Evolutionary conservation across 257 asterid species (phyloP).

Genomic region (Schizonepeta tenuifolia): DNA sequence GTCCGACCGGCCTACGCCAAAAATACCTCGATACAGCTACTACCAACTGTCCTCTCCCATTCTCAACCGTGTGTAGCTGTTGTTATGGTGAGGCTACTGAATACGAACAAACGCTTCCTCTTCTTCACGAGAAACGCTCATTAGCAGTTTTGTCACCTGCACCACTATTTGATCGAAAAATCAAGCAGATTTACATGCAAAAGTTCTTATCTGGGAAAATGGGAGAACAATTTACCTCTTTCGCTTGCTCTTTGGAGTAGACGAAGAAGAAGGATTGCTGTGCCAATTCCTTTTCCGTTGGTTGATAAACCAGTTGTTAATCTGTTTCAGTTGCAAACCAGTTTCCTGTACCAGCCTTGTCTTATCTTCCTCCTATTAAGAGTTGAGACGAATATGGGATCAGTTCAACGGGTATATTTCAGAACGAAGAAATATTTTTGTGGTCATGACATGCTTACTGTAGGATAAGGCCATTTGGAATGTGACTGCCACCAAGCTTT

Average conservation of each 20-base stretch:
- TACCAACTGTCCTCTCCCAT: conserved; percentile 16
- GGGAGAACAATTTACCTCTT: conserved; percentile 56
- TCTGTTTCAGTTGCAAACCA: conserved; percentile 89
- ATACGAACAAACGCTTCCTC: not conserved
- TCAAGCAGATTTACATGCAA: conserved; percentile 19
- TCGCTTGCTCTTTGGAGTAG: conserved; percentile 88
- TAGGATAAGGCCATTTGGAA: conserved; percentile 87
- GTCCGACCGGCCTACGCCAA: conserved; percentile 22
- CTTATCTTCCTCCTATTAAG: conserved; percentile 79
- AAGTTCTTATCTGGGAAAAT: not conserved
- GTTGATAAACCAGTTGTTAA: conserved; percentile 95
- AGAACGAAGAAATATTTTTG: not conserved
- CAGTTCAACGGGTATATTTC: not conserved
- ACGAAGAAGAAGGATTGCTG: conserved; percentile 78
- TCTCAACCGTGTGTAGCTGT: conserved; percentile 7
- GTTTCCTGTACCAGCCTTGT: conserved; percentile 88
- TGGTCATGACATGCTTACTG: conserved; percentile 45
- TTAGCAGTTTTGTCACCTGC: conserved; percentile 56
- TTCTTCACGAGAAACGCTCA: conserved; percentile 38
- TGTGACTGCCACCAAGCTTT: conserved; percentile 85
- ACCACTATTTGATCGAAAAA: conserved; percentile 41
- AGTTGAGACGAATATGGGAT: not conserved
- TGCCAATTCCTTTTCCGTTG: conserved; percentile 97
- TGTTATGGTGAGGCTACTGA: conserved; percentile 2
- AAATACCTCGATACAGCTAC: conserved; percentile 39